Percentiles rank a stretch among this genome's conserved stretches.
These are phyloP conservation scores for Aspergillus carbonarius DNA, from an alignment of 2,329 filamentous ascomycete genomes.

Conservation along the genomic window DNA sequence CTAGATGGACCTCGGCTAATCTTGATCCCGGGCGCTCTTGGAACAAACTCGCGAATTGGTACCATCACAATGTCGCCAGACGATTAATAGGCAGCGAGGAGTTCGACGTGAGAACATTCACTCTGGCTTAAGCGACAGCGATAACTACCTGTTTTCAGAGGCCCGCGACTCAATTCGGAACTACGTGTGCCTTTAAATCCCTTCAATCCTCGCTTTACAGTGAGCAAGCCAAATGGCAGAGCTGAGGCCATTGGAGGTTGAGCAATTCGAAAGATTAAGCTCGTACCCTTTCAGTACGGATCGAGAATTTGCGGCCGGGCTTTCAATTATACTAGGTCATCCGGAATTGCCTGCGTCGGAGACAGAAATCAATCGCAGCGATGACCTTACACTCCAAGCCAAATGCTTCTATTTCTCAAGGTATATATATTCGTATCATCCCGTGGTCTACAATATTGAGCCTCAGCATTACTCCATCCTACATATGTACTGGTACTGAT, in stretches of 20 bases:
- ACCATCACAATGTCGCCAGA: not conserved
- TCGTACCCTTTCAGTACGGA: constrained; percentile 44
- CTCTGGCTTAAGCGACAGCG: not conserved
- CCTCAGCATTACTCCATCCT: not conserved
- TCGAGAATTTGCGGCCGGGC: constrained; percentile 47
- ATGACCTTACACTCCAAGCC: constrained; percentile 46
- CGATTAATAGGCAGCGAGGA: not conserved
- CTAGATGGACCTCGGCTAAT: not conserved
- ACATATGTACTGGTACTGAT: not conserved
- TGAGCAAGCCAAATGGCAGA: constrained; percentile 6
- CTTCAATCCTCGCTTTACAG: not conserved
- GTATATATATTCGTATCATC: constrained; percentile 25
- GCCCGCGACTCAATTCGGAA: not conserved
- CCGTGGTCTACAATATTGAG: not conserved
- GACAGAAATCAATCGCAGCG: constrained; percentile 38
- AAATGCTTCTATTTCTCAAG: constrained; percentile 51
- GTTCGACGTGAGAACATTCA: not conserved
- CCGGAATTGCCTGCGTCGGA: constrained; percentile 38
- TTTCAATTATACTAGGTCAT: constrained; percentile 48
- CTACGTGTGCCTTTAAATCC: not conserved
- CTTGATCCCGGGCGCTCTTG: not conserved
- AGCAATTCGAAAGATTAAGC: constrained; percentile 34
- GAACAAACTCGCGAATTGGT: not conserved
- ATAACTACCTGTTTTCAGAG: not conserved
- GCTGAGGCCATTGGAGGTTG: constrained; percentile 4